Evolutionary conservation across 805 yeast genomes (phyloP).

Genomic region (Starmerella floricola): DNA sequence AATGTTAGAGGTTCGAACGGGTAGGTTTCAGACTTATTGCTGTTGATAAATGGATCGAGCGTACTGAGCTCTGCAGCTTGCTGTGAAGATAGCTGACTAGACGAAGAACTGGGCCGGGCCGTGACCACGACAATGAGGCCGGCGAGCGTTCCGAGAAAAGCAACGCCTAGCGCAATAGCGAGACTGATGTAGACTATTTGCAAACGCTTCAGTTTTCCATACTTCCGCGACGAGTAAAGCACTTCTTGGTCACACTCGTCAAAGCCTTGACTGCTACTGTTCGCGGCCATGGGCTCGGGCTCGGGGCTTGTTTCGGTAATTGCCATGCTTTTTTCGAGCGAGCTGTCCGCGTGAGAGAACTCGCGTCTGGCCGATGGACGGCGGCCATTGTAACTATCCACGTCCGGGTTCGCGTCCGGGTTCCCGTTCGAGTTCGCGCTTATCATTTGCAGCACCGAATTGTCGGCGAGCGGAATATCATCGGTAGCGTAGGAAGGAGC

Average conservation of each 20-base stretch:
- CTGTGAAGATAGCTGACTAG: no score
- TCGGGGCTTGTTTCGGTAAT: constrained; percentile 8
- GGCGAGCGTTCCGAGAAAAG: constrained; percentile 4
- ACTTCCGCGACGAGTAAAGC: not conserved
- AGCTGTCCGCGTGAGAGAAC: not conserved
- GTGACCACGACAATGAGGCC: constrained; percentile 8
- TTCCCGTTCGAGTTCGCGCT: no score
- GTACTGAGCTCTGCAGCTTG: no score
- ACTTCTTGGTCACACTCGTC: not conserved
- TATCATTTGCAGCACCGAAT: no score
- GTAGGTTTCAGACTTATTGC: no score
- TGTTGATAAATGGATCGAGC: no score
- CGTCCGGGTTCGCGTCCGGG: no score
- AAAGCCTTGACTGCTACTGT: not conserved
- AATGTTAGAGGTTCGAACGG: not conserved
- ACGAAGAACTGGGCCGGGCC: not conserved
- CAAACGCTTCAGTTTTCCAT: not conserved
- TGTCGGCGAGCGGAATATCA: no score
- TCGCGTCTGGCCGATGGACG: no score
- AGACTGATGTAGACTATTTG: not conserved
- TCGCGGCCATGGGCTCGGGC: constrained; percentile 11
- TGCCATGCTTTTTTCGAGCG: not conserved
- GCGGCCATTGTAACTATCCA: no score
- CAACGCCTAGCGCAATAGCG: not conserved
- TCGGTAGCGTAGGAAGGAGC: no score